phyloP scores from a whole-genome alignment of 2,329 filamentous ascomycete genomes.

The Orbilia quercus region DNA sequence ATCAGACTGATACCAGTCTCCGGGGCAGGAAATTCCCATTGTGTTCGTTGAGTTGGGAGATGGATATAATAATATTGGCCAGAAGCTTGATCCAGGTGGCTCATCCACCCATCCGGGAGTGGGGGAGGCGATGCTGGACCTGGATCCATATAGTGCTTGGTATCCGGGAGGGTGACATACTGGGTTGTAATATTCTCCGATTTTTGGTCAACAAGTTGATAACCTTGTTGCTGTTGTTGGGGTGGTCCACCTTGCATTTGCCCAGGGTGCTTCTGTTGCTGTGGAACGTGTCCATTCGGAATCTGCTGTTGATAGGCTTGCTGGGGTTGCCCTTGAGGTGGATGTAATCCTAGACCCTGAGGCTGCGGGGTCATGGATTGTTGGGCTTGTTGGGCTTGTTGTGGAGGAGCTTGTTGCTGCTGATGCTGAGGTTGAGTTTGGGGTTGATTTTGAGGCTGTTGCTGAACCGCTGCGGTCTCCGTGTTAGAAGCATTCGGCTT shows the following conservation, averaged over 20 bases:
- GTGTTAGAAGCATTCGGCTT: slow-evolving; percentile 21
- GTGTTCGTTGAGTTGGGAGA: slow-evolving; percentile 90
- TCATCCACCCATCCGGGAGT: slow-evolving; percentile 97
- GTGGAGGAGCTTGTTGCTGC: slow-evolving; percentile 31
- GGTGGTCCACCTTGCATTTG: slow-evolving; percentile 68
- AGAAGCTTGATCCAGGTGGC: slow-evolving; percentile 92
- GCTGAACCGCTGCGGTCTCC: slow-evolving; percentile 53
- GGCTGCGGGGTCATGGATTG: slow-evolving; percentile 54
- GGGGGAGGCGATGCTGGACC: slow-evolving; percentile 87
- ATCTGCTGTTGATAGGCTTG: slow-evolving; percentile 57
- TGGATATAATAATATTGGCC: slow-evolving; percentile 99
- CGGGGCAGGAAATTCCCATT: slow-evolving; percentile 91
- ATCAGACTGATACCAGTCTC: slow-evolving; percentile 57
- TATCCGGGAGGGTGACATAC: slow-evolving; percentile 65
- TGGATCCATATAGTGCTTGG: slow-evolving; percentile 64
- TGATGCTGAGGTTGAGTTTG: slow-evolving; percentile 31
- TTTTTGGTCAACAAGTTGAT: slow-evolving; percentile 62
- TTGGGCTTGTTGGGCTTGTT: slow-evolving; percentile 41
- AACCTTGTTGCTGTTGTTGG: slow-evolving; percentile 64
- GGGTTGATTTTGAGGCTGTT: slow-evolving; percentile 47
- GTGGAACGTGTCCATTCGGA: slow-evolving; percentile 61
- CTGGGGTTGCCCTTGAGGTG: slow-evolving; percentile 59
- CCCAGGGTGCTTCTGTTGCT: slow-evolving; percentile 58
- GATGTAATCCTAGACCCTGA: slow-evolving; percentile 28
- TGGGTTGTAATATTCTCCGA: slow-evolving; percentile 63